Conservation (phyloP, 208 protist species). For the Lotmaria passim region DNA sequence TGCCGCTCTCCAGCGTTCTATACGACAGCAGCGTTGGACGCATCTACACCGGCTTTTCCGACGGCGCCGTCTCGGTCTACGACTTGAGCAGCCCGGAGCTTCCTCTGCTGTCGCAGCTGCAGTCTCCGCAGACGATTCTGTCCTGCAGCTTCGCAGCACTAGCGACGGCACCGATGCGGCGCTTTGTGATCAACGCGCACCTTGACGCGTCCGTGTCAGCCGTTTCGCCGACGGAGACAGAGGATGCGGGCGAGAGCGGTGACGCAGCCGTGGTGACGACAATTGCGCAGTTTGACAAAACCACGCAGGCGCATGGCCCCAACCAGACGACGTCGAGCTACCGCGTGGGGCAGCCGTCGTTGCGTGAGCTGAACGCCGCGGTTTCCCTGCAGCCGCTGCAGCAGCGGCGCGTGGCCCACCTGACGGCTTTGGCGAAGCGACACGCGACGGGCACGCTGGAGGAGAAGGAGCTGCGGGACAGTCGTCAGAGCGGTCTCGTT, state of each 20-base stretch:
- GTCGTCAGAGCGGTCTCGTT: slow-evolving; percentile 19
- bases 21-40: slow-evolving; percentile 42
- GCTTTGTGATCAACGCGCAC: slow-evolving; percentile 29
- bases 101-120: slow-evolving; percentile 38
- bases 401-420: slow-evolving; percentile 16
- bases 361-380: slow-evolving; percentile 45
- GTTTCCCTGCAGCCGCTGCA: slow-evolving; percentile 34
- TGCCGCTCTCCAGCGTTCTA: slow-evolving; percentile 56
- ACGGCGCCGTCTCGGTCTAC: slow-evolving; percentile 61
- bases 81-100: slow-evolving; percentile 38
- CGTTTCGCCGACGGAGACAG: too few species aligned
- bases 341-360: slow-evolving; percentile 46
- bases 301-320: slow-evolving; percentile 43
- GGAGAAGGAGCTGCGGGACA: slow-evolving; percentile 22
- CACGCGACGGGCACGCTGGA: slow-evolving; percentile 20
- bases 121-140: slow-evolving; percentile 31
- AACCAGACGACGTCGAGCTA: slow-evolving; percentile 37
- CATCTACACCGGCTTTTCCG: slow-evolving; percentile 50
- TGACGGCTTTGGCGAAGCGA: slow-evolving; percentile 8
- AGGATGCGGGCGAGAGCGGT: background rate
- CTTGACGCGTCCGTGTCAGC: background rate
- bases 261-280: slow-evolving; percentile 12
- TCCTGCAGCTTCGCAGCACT: slow-evolving; percentile 33
- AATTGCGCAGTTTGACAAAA: slow-evolving; percentile 35
- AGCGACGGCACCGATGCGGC: slow-evolving; percentile 31